Conservation (phyloP, 2,329 filamentous ascomycete species). For the Clonostachys rhizophaga region DNA sequence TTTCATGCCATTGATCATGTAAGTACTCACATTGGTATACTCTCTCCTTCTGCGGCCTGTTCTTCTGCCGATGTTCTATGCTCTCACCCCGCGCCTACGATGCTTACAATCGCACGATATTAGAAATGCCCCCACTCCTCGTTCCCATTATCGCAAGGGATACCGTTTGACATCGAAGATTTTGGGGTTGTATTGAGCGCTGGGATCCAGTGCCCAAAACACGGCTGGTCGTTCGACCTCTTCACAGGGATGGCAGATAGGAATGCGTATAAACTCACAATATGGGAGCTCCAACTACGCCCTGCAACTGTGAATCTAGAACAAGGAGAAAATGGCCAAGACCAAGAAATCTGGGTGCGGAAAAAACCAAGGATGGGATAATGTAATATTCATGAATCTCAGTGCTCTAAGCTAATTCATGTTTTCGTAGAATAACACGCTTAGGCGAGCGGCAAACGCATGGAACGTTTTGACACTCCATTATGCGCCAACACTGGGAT, state of each 20-base stretch:
- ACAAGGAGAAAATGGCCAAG: not conserved
- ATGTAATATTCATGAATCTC: not conserved
- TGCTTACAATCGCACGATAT: not conserved
- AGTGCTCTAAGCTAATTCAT: no score
- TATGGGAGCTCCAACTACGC: conserved; percentile 61
- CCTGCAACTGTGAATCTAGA: conserved; percentile 1
- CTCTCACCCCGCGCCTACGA: no score
- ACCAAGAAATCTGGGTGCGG: conserved; percentile 4
- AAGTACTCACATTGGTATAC: conserved; percentile 16
- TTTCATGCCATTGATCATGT: conserved; percentile 68
- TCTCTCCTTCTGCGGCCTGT: not conserved
- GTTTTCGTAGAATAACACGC: no score
- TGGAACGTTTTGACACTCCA: not conserved
- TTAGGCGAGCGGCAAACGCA: not conserved
- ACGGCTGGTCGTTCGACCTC: conserved; percentile 68
- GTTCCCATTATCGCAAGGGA: conserved; percentile 59
- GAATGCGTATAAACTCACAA: conserved; percentile 53
- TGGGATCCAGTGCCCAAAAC: conserved; percentile 63
- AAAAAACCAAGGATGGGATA: conserved; percentile 4
- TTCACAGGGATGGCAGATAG: conserved; percentile 59
- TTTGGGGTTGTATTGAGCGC: conserved; percentile 61
- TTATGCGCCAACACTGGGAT: no score
- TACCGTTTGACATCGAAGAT: conserved; percentile 67
- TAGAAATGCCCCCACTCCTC: conserved; percentile 65
- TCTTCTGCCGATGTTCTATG: not conserved